phyloP scores from a whole-genome alignment of 1,284 basidiomycete genomes.

The Heterobasidion irregulare region DNA sequence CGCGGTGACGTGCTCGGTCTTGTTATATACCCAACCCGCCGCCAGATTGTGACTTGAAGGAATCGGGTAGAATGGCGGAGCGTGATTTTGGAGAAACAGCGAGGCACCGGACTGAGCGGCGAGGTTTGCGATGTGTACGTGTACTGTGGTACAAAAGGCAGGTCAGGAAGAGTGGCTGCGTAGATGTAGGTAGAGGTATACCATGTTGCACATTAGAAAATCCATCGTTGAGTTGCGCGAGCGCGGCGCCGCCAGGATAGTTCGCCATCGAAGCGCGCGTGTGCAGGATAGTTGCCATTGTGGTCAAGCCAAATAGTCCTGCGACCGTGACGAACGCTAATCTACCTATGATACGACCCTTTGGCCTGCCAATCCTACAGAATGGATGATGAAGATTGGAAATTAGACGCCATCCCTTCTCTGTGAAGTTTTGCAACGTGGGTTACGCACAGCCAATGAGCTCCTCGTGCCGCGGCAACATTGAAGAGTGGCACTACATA shows the following conservation, averaged over 20 bases:
- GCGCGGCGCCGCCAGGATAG: conserved; percentile 86
- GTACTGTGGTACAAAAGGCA: conserved; percentile 23
- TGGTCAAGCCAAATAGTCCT: conserved; percentile 44
- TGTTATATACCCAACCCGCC: conserved; percentile 62
- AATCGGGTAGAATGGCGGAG: conserved; percentile 37
- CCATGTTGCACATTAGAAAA: conserved; percentile 27
- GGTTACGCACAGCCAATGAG: conserved; percentile 47
- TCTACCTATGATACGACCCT: conserved; percentile 33
- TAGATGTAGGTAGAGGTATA: conserved; percentile 11
- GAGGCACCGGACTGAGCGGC: conserved; percentile 89
- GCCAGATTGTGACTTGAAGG: conserved; percentile 7
- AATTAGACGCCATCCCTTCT: neutral
- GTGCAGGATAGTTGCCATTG: conserved; percentile 40
- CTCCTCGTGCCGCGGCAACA: conserved; percentile 65
- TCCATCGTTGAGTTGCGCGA: conserved; percentile 52
- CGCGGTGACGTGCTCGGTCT: conserved; percentile 59
- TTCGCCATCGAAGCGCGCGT: conserved; percentile 63
- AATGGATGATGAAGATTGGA: too few species aligned
- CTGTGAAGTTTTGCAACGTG: neutral
- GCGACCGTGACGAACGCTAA: conserved; percentile 34
- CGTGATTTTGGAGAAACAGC: conserved; percentile 73
- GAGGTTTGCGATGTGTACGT: conserved; percentile 75
- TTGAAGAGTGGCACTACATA: conserved; percentile 85
- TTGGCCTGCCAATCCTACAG: conserved; percentile 38
- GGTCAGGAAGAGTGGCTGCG: neutral